Conservation (phyloP, 768 basidiomycete genomes). For the Trametes cubensis region DNA sequence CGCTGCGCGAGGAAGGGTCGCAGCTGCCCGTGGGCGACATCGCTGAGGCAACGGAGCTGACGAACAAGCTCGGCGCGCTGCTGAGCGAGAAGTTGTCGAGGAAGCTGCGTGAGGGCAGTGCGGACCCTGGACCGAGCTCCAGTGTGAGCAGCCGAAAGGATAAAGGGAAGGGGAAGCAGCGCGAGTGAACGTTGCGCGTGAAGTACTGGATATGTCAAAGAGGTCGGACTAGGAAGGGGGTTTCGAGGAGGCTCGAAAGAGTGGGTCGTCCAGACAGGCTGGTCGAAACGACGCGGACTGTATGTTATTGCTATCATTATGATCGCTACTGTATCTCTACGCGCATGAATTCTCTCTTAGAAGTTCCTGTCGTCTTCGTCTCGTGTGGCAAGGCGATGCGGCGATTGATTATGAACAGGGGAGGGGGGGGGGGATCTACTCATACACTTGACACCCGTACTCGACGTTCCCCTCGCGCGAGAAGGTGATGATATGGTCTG, state of each 20-base stretch:
- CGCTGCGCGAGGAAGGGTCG: constrained; percentile 46
- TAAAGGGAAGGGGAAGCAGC: not conserved
- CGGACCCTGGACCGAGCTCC: not conserved
- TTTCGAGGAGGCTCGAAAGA: too few species aligned
- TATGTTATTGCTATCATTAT: constrained; percentile 17
- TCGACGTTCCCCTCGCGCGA: constrained; percentile 64
- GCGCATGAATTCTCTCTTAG: not conserved
- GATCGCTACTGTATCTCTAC: not conserved
- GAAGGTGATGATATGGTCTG: constrained; percentile 68
- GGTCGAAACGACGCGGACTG: not conserved
- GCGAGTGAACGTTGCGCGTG: not conserved
- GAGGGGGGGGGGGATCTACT: constrained; percentile 1
- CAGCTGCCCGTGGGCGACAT: constrained; percentile 55
- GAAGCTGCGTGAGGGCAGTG: not conserved
- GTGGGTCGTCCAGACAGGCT: too few species aligned
- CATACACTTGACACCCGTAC: constrained; percentile 52
- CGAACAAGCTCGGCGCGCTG: constrained; percentile 48
- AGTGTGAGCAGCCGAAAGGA: not conserved
- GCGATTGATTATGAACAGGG: too few species aligned
- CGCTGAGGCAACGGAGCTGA: constrained; percentile 46
- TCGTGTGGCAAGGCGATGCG: too few species aligned
- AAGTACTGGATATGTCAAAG: too few species aligned
- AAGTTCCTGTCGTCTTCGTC: too few species aligned
- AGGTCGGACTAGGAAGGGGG: too few species aligned
- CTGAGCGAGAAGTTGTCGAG: constrained; percentile 48